Evolutionary conservation across 208 protist genomes (phyloP), one percentile per base, ranked within the genome.

Genomic region (Jaenimonas drosophilae): DNA sequence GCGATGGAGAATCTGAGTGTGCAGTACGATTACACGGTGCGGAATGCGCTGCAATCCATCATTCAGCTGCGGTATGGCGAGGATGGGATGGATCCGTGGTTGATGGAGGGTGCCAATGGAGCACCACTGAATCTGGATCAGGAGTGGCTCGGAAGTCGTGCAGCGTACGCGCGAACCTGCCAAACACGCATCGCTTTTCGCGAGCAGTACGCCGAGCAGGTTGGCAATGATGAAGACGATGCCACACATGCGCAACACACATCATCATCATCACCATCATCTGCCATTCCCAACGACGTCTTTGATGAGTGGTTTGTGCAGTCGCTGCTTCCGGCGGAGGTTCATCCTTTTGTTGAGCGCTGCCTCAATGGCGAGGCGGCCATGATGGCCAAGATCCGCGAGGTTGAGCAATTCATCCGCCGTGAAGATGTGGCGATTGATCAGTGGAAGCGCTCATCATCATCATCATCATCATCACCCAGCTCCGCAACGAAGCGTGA

Each of bases 41-140:
- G 98, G 31, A 98, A 97, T 48, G 83, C 85, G 11, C 58, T 83
- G 26, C 64, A 82, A 25, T 59, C 61, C 42, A 66, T 99, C n/a
- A 79, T 99, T 21, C 97, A 99, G 69, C 80, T 97, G 17, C 74
- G 59, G 20, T 99, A 98, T 83, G 99, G 99, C 49, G 97, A 99
- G 63, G 99, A 99, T 71, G 91, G 88, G 3, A 69, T 99, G 17
- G 98, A 99, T 70, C 98, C 98, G 20, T 78, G 88, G 43, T 49
- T 78, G 29, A 98, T 99, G 88, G 97, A 99, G 44, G 86, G 86
- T n/a, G n/a, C 45, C n/a, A 52, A 64, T 40, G 78, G 76, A 9
- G 68, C 70, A 0, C 75, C 80, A 36, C 56, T 94, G 19, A 91
- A 94, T 55, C 51, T 94, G 28, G 65, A 83, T 6, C 79, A 84